These are phyloP conservation scores for Knoxia roxburghii DNA, from an alignment of 257 asterid species.

Conservation along the genomic window DNA sequence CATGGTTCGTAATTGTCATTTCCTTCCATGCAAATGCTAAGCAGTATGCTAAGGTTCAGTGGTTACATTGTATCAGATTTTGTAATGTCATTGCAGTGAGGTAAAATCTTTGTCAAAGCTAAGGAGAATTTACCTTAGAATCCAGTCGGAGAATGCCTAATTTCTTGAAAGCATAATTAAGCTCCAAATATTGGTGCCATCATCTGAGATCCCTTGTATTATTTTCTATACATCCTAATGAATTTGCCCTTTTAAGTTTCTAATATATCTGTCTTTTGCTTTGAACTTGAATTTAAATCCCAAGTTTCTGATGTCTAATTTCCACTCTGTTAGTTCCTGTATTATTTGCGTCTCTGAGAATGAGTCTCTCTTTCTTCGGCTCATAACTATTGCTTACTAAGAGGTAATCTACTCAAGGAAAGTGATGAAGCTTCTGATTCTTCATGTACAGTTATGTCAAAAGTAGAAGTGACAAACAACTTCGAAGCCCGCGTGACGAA, in stretches of 20 bases:
- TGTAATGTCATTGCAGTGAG: not conserved
- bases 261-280: too few species aligned
- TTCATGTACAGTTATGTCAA: constrained; percentile 60
- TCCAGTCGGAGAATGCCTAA: not conserved
- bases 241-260: not conserved
- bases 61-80: not conserved
- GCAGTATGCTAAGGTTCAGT: not conserved
- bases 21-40: not conserved
- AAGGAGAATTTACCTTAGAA: not conserved
- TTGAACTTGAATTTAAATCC: too few species aligned
- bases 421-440: not conserved
- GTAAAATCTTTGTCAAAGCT: not conserved
- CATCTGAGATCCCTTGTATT: not conserved
- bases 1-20: not conserved
- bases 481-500: constrained; percentile 32
- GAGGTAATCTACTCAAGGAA: not conserved
- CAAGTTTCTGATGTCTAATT: not conserved
- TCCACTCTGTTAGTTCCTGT: not conserved
- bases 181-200: not conserved
- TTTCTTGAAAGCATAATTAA: not conserved
- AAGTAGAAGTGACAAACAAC: constrained; percentile 76
- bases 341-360: not conserved
- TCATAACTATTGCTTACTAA: not conserved
- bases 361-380: not conserved
- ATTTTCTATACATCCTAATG: not conserved